A percentile compares a stretch with the other conserved stretches of the same genome.
These are phyloP conservation scores for Xylaria longipes DNA, from an alignment of 495 filamentous ascomycete genomes.

Conservation along the genomic window DNA sequence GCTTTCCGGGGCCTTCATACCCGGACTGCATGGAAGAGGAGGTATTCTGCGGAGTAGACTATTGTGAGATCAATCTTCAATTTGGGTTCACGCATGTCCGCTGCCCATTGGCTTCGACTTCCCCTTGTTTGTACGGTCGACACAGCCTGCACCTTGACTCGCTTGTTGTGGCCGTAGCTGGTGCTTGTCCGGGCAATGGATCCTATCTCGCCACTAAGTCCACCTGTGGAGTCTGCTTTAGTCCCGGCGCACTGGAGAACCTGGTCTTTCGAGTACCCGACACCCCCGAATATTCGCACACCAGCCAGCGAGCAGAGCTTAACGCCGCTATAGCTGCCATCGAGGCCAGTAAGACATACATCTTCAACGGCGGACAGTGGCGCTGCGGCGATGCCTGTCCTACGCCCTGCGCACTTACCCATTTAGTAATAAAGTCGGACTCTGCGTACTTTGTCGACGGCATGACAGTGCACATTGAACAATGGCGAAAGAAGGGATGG, in stretches of 20 bases:
- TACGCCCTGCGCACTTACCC: not conserved
- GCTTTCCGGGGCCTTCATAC: not conserved
- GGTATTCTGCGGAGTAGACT: not conserved
- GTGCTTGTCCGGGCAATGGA: slow-evolving; percentile 20
- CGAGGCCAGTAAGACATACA: not conserved
- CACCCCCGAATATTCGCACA: slow-evolving; percentile 7
- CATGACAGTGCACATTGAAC: slow-evolving; percentile 8
- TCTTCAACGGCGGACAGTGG: slow-evolving; percentile 16
- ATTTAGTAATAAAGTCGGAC: slow-evolving; percentile 19
- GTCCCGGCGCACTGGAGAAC: not conserved
- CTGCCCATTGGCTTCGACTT: slow-evolving; percentile 3
- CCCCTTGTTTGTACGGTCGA: not conserved
- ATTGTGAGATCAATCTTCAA: not conserved
- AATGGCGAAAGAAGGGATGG: slow-evolving; percentile 15
- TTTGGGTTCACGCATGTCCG: not conserved
- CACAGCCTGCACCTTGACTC: slow-evolving; percentile 15
- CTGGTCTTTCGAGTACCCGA: slow-evolving; percentile 10
- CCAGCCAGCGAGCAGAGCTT: slow-evolving; percentile 15
- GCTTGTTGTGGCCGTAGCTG: slow-evolving; percentile 15
- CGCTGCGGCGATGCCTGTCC: not conserved
- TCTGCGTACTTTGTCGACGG: slow-evolving; percentile 19
- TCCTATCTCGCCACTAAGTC: not conserved
- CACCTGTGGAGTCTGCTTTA: slow-evolving; percentile 1
- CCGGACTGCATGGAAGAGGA: not conserved
- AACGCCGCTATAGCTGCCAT: slow-evolving; percentile 3